Evolutionary conservation across 78 protist genomes (phyloP).

Genomic region (Dictyostelium firmibasis): DNA sequence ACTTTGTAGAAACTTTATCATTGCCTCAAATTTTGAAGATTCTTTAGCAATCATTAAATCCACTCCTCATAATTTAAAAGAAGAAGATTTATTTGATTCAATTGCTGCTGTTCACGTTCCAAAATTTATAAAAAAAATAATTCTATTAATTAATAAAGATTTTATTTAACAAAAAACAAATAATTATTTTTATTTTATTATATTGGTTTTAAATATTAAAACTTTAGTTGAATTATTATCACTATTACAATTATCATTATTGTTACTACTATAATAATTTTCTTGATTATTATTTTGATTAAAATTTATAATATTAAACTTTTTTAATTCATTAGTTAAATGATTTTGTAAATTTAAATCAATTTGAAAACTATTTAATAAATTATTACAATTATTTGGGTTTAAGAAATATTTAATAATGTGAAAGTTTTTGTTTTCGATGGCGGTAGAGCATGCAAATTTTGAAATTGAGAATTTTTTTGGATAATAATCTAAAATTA

Average conservation of each 20-base stretch:
- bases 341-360: neutral
- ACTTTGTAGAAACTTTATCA: constrained; percentile 19
- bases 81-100: constrained; percentile 45
- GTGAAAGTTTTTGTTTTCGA: neutral
- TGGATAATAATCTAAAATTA: neutral
- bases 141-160: constrained; percentile 19
- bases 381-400: neutral
- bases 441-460: neutral
- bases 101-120: constrained; percentile 33
- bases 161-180: neutral
- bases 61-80: constrained; percentile 59
- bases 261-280: too few relatives aligned
- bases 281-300: neutral
- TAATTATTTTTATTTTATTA: too few relatives aligned
- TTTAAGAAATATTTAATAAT: neutral
- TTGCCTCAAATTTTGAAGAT: constrained; percentile 44
- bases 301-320: neutral
- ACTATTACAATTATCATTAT: neutral
- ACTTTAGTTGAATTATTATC: too few relatives aligned
- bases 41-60: neutral
- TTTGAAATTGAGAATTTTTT: neutral
- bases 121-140: constrained; percentile 20
- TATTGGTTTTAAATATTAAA: too few relatives aligned
- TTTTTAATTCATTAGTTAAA: neutral
- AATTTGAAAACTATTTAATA: neutral